Conservation (phyloP, 73 alveolate genomes). For the Tetrahymena borealis region DNA sequence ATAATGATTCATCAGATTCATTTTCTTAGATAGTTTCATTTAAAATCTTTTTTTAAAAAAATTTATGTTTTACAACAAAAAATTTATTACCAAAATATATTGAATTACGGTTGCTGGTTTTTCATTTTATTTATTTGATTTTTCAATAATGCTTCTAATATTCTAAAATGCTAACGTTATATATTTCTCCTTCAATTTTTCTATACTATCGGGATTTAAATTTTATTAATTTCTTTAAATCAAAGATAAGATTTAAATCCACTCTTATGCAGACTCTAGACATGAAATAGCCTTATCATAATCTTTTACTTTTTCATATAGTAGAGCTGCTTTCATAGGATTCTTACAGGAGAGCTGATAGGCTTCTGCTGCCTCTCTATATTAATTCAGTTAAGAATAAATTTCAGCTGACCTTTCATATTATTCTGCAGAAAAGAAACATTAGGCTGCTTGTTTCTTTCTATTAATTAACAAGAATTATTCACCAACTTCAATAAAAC, state of each 20-base stretch:
- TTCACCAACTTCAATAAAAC: slow-evolving; percentile 54
- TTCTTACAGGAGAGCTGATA: background rate
- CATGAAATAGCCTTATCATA: background rate
- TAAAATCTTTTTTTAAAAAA: background rate
- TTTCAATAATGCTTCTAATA: background rate
- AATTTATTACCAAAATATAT: background rate
- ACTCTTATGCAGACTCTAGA: background rate
- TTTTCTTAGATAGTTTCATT: background rate
- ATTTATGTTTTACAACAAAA: background rate
- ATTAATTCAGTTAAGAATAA: slow-evolving; percentile 22
- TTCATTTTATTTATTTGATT: background rate
- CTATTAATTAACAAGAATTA: slow-evolving; percentile 35
- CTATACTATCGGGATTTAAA: background rate
- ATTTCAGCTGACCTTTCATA: slow-evolving; percentile 56
- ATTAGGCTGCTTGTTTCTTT: slow-evolving; percentile 66
- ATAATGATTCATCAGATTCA: background rate
- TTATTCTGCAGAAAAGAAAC: slow-evolving; percentile 66
- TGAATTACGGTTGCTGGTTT: background rate
- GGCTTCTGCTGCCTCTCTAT: slow-evolving; percentile 75
- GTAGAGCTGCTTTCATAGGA: background rate
- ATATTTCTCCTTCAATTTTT: background rate
- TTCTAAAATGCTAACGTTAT: background rate
- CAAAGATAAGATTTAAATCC: background rate
- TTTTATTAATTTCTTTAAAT: background rate
- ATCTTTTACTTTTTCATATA: background rate